Conservation (phyloP, 805 yeast genomes). For the Debaryomyces maramus region DNA sequence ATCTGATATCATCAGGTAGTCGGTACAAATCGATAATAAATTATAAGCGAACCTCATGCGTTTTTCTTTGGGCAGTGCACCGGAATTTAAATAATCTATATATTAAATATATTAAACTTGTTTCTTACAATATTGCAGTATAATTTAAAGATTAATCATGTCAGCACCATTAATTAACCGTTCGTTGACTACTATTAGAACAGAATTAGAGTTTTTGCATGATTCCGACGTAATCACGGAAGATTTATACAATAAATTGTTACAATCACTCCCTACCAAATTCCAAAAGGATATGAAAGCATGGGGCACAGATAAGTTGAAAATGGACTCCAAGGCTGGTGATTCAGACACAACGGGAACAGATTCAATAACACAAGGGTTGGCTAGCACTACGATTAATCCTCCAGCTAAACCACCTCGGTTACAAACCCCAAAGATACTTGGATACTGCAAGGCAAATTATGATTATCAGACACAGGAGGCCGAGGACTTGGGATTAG, state of each 20-base stretch:
- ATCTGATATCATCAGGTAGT: slow-evolving; percentile 24
- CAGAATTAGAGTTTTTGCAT: slow-evolving; percentile 76
- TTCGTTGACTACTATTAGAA: slow-evolving; percentile 69
- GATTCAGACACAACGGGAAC: slow-evolving; percentile 7
- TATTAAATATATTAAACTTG: too few relatives aligned
- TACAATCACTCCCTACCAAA: slow-evolving; percentile 54
- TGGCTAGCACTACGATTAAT: slow-evolving; percentile 17
- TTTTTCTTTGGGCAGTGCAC: background rate
- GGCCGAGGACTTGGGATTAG: slow-evolving; percentile 66
- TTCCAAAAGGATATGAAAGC: slow-evolving; percentile 53
- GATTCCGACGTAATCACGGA: slow-evolving; percentile 74
- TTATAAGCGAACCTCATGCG: too few relatives aligned
- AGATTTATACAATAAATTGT: slow-evolving; percentile 51
- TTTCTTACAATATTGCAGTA: too few relatives aligned
- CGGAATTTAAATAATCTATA: background rate
- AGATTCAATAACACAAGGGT: slow-evolving; percentile 5
- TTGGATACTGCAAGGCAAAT: slow-evolving; percentile 57
- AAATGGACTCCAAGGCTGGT: slow-evolving; percentile 5
- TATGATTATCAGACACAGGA: slow-evolving; percentile 77
- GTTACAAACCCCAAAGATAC: slow-evolving; percentile 19
- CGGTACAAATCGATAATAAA: background rate
- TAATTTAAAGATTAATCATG: slow-evolving; percentile 26
- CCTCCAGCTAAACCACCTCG: slow-evolving; percentile 20
- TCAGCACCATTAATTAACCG: slow-evolving; percentile 68
- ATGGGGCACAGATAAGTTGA: slow-evolving; percentile 40